phyloP scores from a whole-genome alignment of 306 rosid species.

The Quercus robur region DNA sequence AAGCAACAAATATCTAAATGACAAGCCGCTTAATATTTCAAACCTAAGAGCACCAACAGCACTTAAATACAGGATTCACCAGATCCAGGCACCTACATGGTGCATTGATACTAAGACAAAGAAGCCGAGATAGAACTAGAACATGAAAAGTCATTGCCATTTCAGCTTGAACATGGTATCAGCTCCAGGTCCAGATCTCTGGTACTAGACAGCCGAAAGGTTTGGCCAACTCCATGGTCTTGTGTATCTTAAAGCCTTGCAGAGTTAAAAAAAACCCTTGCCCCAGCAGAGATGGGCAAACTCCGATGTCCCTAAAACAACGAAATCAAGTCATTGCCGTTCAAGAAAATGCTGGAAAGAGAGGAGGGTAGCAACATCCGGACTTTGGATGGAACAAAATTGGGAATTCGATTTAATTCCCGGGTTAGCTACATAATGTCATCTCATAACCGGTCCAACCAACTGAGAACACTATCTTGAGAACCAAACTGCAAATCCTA shows the following conservation, averaged over 20 bases:
- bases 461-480: slow-evolving; percentile 59
- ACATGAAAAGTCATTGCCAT: neutral
- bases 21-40: neutral
- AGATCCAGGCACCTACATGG: slow-evolving; percentile 1
- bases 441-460: slow-evolving; percentile 53
- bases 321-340: neutral
- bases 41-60: neutral
- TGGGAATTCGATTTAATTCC: slow-evolving; percentile 18
- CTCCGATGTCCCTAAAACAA: neutral
- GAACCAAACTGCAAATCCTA: slow-evolving; percentile 72
- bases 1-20: slow-evolving; percentile 5
- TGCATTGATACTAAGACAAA: neutral
- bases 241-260: neutral
- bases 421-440: neutral
- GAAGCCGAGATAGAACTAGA: neutral
- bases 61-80: neutral
- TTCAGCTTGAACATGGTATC: neutral
- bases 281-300: neutral
- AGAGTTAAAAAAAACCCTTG: neutral
- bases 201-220: neutral
- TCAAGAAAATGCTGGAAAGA: neutral
- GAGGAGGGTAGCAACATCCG: neutral
- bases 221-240: neutral
- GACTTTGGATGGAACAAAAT: slow-evolving; percentile 21
- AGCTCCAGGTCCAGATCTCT: neutral